phyloP scores from a whole-genome alignment of 2,329 filamentous ascomycete species.

The Penicillium sclerotiorum region DNA sequence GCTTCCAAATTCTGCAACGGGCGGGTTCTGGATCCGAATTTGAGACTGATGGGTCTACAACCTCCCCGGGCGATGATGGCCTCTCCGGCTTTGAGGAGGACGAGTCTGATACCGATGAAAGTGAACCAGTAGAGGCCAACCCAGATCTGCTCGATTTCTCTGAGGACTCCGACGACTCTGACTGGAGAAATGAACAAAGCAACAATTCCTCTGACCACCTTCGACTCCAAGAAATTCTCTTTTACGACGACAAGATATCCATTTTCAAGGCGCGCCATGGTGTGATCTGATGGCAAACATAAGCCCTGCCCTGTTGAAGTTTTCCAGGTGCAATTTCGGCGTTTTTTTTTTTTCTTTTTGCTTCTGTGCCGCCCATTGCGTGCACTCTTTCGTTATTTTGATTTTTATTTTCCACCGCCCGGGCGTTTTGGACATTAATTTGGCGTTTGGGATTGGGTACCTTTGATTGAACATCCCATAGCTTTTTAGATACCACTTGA shows the following conservation, averaged over 20 bases:
- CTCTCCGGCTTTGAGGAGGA: slow-evolving; percentile 48
- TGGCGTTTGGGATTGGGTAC: neutral
- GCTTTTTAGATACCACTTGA: slow-evolving; percentile 3
- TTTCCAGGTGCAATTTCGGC: no score
- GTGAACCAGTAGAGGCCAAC: slow-evolving; percentile 20
- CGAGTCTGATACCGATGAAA: slow-evolving; percentile 42
- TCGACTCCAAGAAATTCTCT: slow-evolving; percentile 73
- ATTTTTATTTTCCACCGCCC: neutral
- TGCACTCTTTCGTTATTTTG: neutral
- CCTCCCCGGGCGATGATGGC: slow-evolving; percentile 45
- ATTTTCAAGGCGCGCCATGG: slow-evolving; percentile 77
- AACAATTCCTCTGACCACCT: neutral
- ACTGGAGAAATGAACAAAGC: slow-evolving; percentile 3
- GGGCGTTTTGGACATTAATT: neutral
- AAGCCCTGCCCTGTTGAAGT: neutral
- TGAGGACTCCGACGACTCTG: slow-evolving; percentile 13
- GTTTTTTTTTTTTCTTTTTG: neutral
- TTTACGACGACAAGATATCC: slow-evolving; percentile 80
- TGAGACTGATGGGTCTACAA: slow-evolving; percentile 14
- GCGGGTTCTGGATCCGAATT: slow-evolving; percentile 33
- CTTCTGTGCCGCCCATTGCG: neutral
- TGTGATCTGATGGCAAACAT: slow-evolving; percentile 35
- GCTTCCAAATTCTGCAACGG: slow-evolving; percentile 77
- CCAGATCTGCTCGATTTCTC: neutral
- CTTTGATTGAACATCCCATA: neutral